Base-by-base conservation (phyloP, 1,139 yeast genomes). In the Sugiyamaella novakii region DNA sequence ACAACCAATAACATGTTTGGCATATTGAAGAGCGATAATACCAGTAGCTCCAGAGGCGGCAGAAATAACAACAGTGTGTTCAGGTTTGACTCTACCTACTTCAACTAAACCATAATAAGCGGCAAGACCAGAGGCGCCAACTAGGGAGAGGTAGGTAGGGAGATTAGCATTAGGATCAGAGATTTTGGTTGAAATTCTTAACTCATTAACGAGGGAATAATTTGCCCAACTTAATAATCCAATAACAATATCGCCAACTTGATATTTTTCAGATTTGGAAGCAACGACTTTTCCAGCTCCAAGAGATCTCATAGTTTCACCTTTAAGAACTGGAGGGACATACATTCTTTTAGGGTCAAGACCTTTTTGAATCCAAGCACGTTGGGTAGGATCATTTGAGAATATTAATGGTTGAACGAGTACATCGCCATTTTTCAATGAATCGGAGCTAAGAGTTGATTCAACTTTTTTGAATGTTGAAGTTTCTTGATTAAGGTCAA, bases 21-120 rank as follows among this genome's bases (percentile, higher is more conserved):
- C 83, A 24, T 82, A 60, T 64, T 82, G 87, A 34, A 81, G 78
- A 29, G 73, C 81, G 49, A 76, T 67, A n/a, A 81, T 73, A 24
- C 89, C 88, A 30, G 83, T 83, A 22, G 87, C 87, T 54, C 89
- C 84, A 5, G 85, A 78, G 19, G 88, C 88, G 50, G 86, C 87
- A 22, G 84, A 78, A 29, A 83, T 72, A 41, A 80, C 64, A 48
- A 79, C 75, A 10, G 63, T 61, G 49, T 60, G 59, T 22, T 63
- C 64, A 25, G 46, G 37, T 45, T 55, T 52, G 43, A 48, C 48
- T n/a, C 54, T 57, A 18, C 57, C 61, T 38, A 57, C 28, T 33
- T 74, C 73, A 51, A 63, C 67, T 52, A 81, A 72, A 10, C 83
- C 84, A 55, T 75, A 69, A 66, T 79, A 83, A 10, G 88, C 86